Conservation (phyloP, 106 monocot species). For the Acorus gramineus region DNA sequence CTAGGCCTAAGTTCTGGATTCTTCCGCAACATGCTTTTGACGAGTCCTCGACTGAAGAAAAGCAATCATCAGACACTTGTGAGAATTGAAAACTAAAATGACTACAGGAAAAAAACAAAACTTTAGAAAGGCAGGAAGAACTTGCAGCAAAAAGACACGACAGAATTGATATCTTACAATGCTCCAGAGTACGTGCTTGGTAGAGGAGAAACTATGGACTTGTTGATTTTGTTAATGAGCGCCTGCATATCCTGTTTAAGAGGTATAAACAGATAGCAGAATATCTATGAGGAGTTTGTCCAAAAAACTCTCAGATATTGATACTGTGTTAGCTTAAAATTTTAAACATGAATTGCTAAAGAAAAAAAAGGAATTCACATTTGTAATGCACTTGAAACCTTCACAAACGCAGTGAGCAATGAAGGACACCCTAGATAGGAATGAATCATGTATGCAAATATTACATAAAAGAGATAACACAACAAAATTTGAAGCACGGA, state of each 20-base stretch:
- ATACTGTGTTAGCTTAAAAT: no score
- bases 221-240: slow-evolving; percentile 97
- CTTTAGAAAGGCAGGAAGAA: neutral
- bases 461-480: no score
- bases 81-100: neutral
- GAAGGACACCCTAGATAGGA: no score
- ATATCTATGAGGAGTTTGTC: neutral
- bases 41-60: slow-evolving; percentile 72
- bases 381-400: no score
- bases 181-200: slow-evolving; percentile 79
- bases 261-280: neutral
- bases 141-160: neutral
- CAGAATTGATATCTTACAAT: slow-evolving; percentile 46
- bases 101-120: neutral
- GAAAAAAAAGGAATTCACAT: no score
- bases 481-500: no score
- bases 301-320: no score
- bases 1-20: slow-evolving; percentile 92
- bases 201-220: slow-evolving; percentile 85
- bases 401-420: no score
- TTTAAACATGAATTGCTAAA: no score
- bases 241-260: slow-evolving; percentile 80
- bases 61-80: neutral
- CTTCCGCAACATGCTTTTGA: slow-evolving; percentile 95
- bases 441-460: no score